These are phyloP conservation scores for Cicer chorassanicum DNA, from an alignment of 306 rosid species.

Conservation along the genomic window DNA sequence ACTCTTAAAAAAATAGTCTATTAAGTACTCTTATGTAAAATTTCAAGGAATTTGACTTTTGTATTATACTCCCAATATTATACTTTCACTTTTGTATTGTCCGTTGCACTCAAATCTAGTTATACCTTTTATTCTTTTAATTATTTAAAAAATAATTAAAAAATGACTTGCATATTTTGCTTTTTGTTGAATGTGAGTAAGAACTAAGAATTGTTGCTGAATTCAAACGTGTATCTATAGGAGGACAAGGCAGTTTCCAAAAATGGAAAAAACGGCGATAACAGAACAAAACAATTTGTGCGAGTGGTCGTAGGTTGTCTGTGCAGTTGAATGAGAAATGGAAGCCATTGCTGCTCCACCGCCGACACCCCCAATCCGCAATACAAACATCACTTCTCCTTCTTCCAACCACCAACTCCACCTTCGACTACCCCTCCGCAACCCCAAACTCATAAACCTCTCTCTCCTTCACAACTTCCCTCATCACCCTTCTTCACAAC, in stretches of 20 bases:
- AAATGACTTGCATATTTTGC: no score
- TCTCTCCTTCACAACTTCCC: constrained; percentile 7
- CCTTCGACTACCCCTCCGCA: constrained; percentile 39
- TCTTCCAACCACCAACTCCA: constrained; percentile 37
- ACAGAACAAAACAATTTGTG: neutral
- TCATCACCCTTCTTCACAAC: constrained; percentile 27
- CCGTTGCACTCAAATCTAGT: no score
- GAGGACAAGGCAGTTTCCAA: neutral
- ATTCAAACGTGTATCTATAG: no score
- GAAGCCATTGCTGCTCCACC: constrained; percentile 39
- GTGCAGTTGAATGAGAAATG: constrained; percentile 29
- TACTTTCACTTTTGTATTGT: no score
- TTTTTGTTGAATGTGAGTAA: no score
- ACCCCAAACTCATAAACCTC: constrained; percentile 31
- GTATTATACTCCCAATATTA: no score
- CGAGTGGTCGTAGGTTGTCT: constrained; percentile 17
- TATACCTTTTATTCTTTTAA: no score
- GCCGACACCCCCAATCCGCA: constrained; percentile 31
- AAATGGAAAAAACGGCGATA: neutral
- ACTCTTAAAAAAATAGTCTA: no score
- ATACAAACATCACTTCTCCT: constrained; percentile 1
- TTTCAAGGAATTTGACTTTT: no score
- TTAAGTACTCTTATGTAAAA: no score
- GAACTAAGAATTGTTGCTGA: no score
- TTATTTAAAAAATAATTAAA: no score